Evolutionary conservation across 495 filamentous ascomycete genomes (phyloP), one percentile per base, ranked within the genome.

Genomic region (Talaromyces trachyspermus): DNA sequence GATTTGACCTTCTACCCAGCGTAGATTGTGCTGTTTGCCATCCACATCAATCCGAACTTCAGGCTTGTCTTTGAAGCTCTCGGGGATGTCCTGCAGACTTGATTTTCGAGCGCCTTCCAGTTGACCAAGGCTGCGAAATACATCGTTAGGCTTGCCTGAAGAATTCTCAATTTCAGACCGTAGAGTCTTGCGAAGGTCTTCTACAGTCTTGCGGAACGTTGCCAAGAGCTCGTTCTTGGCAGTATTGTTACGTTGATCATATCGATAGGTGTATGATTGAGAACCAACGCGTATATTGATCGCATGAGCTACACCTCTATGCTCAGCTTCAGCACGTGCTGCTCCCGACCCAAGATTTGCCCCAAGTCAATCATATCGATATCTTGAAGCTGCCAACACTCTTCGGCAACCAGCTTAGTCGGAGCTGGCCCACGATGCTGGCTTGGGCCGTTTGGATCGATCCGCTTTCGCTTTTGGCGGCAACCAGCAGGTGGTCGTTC

Each of bases 1-100:
- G 55, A 99, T 83, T 65, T 97, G 89, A 35, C 79, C 77, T 58
- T 99, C 92, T 0, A 97, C 89, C 86, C 87, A 95, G 17, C 92
- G 85, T 14, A 99, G 74, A 55, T 90, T 95, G 60, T 95, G 87
- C 54, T 95, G 90, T 55, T 94, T 91, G 18, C 94, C 92, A 54
- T 97, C 92, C 20, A 96, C 89, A 53, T 96, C 94, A 49, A 99
- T 89, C 27, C 94, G 74, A 64, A 95, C 78, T 38, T 79, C 79
- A 0, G 79, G 70, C 22, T 69, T 70, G 53, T 89, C 84, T 54
- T 80, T 81, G 14, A 58, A 56, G 5, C 56, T 57, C 30, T 81
- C 82, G 5, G 88, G 63, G 15, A 74, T 79, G 55, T 86, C 79
- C 10, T 88, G 71, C 0, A 87, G 63, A 35, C 83, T 79, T 1